Evolutionary conservation across 192 early-diverging fungal genomes (phyloP), one percentile per base, ranked within the genome.

Genomic region (Geranomyces michiganensis): DNA sequence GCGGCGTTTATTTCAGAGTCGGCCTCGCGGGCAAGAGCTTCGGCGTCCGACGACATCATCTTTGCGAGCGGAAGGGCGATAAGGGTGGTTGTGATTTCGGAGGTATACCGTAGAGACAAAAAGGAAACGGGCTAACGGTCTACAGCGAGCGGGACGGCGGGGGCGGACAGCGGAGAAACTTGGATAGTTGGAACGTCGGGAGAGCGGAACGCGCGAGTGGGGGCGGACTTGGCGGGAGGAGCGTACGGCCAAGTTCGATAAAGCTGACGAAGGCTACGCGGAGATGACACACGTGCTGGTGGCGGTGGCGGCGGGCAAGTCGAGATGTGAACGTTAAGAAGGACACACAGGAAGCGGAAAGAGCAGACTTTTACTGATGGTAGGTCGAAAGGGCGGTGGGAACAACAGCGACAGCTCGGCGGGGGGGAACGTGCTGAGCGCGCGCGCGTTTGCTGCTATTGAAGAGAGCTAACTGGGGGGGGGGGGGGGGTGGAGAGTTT

Each of bases 31-130:
- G 36, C 51, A 7, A 53, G 51, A 17, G 19, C 51, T 53, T n/a
- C 19, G 3, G 51, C 51, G 15, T n/a, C 51, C 26, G 58, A 27
- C 58, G 58, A 60, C 58, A 60, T 60, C 58, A 60, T 60, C 5
- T 8, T 32, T 26, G 51, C 51, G 15, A 7, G 46, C 12, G 46
- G 46, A 19, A 47, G 46, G 46, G 46, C n/a, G 19, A 47, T 19
- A 14, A 14, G 46, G 46, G 19, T 47, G 46, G 10, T 47, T 19
- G 46, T n/a, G n/a, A n/a, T n/a, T n/a, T n/a, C n/a, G n/a, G n/a
- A n/a, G n/a, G n/a, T n/a, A n/a, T n/a, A n/a, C n/a, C n/a, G n/a
- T n/a, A n/a, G 46, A 47, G 10, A 19, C 46, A 47, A 19, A 47
- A 47, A 47, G 46, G 12, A 10, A 19, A 19, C 19, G 46, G 12